phyloP scores from a whole-genome alignment of 257 asterid genomes.

The Forsythia suspensa region DNA sequence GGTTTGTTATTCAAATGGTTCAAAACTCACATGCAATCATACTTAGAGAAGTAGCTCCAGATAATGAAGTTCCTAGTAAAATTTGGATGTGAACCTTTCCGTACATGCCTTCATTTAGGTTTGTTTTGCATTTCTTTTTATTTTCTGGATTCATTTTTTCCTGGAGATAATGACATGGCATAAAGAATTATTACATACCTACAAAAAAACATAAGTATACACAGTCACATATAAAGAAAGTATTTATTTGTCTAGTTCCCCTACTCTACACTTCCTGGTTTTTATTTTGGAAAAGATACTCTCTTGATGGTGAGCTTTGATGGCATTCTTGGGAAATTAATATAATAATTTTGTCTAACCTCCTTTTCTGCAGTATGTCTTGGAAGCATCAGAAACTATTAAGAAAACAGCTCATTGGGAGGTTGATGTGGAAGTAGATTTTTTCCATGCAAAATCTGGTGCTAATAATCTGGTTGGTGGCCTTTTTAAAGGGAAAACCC shows the following conservation, averaged over 20 bases:
- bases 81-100: neutral
- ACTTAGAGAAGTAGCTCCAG: neutral
- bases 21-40: neutral
- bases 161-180: neutral
- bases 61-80: neutral
- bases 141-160: neutral
- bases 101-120: neutral
- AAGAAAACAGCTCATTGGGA: conserved; percentile 87
- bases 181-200: neutral
- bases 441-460: conserved; percentile 72
- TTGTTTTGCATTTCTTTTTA: neutral
- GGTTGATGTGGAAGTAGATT: conserved; percentile 83
- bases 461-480: conserved; percentile 74
- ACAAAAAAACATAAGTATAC: neutral
- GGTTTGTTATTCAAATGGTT: neutral
- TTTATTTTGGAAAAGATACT: neutral
- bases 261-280: neutral
- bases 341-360: neutral
- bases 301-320: conserved; percentile 14
- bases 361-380: conserved; percentile 67
- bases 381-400: conserved; percentile 57
- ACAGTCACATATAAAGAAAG: neutral
- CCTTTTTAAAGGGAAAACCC: conserved; percentile 80
- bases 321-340: conserved; percentile 8
- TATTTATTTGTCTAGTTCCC: neutral